A percentile compares a stretch with the other conserved stretches of the same genome.
phyloP scores from a whole-genome alignment of 768 basidiomycete genomes.

The Termitomyces sp. region DNA sequence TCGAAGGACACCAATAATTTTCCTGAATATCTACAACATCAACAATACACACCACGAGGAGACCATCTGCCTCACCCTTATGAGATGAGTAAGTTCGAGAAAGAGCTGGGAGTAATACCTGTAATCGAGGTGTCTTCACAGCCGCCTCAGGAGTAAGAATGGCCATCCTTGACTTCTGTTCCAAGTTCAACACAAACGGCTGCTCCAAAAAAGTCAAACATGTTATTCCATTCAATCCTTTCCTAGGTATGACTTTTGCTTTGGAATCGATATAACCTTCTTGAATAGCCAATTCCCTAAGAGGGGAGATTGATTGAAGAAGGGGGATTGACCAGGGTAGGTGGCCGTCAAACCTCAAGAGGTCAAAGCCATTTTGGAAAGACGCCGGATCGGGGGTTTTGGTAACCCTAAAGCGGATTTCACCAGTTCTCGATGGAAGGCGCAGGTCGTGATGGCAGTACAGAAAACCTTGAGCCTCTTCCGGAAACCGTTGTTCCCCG shows the following conservation, averaged over 20 bases:
- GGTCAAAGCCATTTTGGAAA: slow-evolving; percentile 13
- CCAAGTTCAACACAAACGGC: neutral
- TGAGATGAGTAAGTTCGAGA: neutral
- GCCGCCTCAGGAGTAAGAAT: neutral
- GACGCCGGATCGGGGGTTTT: neutral
- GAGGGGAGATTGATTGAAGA: neutral
- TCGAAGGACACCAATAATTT: neutral
- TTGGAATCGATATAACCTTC: neutral
- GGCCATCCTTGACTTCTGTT: fast-evolving
- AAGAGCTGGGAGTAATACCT: neutral
- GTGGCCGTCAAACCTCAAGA: slow-evolving; percentile 1
- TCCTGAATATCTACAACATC: neutral
- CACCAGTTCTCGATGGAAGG: slow-evolving; percentile 2
- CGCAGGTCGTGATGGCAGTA: slow-evolving; percentile 12
- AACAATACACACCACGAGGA: neutral
- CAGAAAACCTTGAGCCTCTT: slow-evolving; percentile 13
- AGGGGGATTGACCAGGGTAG: slow-evolving; percentile 12
- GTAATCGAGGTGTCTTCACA: neutral
- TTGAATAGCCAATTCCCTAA: neutral
- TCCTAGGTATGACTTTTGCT: neutral
- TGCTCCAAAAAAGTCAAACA: neutral
- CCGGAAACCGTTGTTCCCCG: neutral
- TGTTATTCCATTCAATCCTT: neutral
- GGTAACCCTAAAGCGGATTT: slow-evolving; percentile 17
- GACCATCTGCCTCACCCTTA: neutral